phyloP scores from a whole-genome alignment of 352 stramenopile genomes.

The Phytophthora quininea region DNA sequence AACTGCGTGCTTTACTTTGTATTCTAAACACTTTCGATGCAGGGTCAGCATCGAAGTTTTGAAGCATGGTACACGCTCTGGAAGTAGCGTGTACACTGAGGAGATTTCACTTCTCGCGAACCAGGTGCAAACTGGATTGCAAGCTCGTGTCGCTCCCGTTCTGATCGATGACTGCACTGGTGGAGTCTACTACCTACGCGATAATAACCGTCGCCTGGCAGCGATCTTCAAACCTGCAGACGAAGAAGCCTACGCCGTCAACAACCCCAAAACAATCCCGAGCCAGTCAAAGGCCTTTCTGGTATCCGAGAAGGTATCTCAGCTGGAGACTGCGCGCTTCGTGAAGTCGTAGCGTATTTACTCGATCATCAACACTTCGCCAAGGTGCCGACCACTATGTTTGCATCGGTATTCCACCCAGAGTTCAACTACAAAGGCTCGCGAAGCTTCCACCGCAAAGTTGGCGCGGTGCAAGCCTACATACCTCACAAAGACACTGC shows the following conservation, averaged over 20 bases:
- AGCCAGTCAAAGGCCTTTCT: slow-evolving; percentile 5
- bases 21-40: slow-evolving; percentile 4
- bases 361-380: slow-evolving; percentile 53
- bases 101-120: slow-evolving; percentile 28
- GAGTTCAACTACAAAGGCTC: slow-evolving; percentile 38
- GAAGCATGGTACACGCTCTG: slow-evolving; percentile 23
- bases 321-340: slow-evolving; percentile 48
- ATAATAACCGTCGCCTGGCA: slow-evolving; percentile 43
- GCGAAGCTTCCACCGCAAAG: slow-evolving; percentile 30
- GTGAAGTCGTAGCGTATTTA: slow-evolving; percentile 63
- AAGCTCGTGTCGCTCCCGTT: slow-evolving; percentile 39
- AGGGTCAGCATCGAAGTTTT: slow-evolving; percentile 32
- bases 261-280: slow-evolving; percentile 59
- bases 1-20: slow-evolving; percentile 14
- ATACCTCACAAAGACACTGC: slow-evolving; percentile 65
- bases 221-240: slow-evolving; percentile 72
- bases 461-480: slow-evolving; percentile 68
- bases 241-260: slow-evolving; percentile 66
- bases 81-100: slow-evolving; percentile 21
- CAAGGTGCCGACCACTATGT: slow-evolving; percentile 52
- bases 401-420: slow-evolving; percentile 44
- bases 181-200: slow-evolving; percentile 67
- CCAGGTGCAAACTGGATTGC: slow-evolving; percentile 43
- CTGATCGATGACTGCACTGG: slow-evolving; percentile 67
- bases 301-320: slow-evolving; percentile 58